These are phyloP conservation scores for Kodamaea plutei DNA, from an alignment of 1,139 yeast species.

Conservation along the genomic window DNA sequence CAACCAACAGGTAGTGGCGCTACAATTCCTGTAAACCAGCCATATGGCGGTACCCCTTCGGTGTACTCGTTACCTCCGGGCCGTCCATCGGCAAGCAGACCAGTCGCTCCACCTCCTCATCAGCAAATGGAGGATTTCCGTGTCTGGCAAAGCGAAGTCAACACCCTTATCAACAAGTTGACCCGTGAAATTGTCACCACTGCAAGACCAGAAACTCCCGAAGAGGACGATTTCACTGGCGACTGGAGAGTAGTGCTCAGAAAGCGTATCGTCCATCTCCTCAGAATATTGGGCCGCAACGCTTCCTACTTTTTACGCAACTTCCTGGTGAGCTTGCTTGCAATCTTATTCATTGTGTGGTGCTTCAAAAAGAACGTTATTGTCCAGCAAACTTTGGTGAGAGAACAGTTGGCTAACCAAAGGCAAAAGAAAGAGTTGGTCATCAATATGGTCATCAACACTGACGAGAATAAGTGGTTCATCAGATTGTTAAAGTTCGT, in stretches of 20 bases:
- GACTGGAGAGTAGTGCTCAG: slow-evolving; percentile 25
- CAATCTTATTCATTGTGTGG: slow-evolving; percentile 42
- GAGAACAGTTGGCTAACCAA: slow-evolving; percentile 22
- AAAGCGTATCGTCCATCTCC: slow-evolving; percentile 20
- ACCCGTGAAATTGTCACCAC: slow-evolving; percentile 31
- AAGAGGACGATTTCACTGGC: slow-evolving; percentile 11
- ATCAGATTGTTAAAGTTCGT: slow-evolving; percentile 35
- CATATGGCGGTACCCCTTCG: slow-evolving; percentile 17
- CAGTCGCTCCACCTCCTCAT: slow-evolving; percentile 5
- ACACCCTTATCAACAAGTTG: slow-evolving; percentile 36
- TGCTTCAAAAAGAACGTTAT: slow-evolving; percentile 40
- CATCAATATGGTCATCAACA: slow-evolving; percentile 42
- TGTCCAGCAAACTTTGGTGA: slow-evolving; percentile 39
- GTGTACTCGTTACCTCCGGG: slow-evolving; percentile 23
- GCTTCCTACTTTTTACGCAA: slow-evolving; percentile 30
- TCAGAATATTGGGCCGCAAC: slow-evolving; percentile 28
- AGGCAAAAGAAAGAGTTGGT: slow-evolving; percentile 36
- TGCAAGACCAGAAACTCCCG: slow-evolving; percentile 4
- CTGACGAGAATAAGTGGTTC: slow-evolving; percentile 47
- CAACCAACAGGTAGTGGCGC: slow-evolving; percentile 6
- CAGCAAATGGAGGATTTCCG: slow-evolving; percentile 33
- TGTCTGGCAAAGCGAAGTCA: slow-evolving; percentile 46
- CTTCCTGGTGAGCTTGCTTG: slow-evolving; percentile 35
- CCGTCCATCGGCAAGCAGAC: too few species aligned
- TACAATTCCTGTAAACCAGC: slow-evolving; percentile 6